phyloP scores from a whole-genome alignment of 257 asterid genomes.

The Solanum clarkiae region DNA sequence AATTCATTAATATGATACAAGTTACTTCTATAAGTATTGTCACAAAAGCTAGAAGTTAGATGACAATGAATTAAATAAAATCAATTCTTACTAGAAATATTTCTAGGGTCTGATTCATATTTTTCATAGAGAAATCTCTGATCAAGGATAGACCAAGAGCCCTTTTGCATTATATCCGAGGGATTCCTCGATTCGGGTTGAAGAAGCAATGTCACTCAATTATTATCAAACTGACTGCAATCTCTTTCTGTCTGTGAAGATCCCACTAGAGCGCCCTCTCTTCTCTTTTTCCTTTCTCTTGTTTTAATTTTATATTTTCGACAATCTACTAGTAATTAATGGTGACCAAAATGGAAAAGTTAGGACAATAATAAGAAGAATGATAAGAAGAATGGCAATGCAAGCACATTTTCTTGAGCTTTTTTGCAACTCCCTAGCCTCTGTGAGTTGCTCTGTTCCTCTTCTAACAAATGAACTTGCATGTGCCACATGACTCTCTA shows the following conservation, averaged over 20 bases:
- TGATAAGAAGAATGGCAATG: constrained; percentile 10
- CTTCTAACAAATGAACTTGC: constrained; percentile 31
- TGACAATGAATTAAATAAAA: background rate
- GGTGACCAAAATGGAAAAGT: constrained; percentile 27
- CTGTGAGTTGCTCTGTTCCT: constrained; percentile 23
- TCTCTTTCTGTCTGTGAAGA: too few relatives aligned
- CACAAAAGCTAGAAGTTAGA: background rate
- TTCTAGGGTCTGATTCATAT: background rate
- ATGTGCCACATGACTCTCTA: constrained; percentile 28
- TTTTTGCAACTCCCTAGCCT: constrained; percentile 21
- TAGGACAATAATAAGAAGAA: constrained; percentile 8
- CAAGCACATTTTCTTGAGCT: constrained; percentile 24
- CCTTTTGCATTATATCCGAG: too few relatives aligned
- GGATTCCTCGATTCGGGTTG: too few relatives aligned
- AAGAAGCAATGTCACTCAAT: too few relatives aligned
- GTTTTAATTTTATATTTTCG: background rate
- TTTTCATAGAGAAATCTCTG: too few relatives aligned
- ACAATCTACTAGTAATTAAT: background rate
- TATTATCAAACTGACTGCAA: too few relatives aligned
- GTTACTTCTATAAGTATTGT: background rate
- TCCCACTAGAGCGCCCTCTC: too few relatives aligned
- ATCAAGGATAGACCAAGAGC: too few relatives aligned
- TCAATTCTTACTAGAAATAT: background rate
- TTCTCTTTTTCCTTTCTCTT: background rate
- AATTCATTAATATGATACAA: background rate